Evolutionary conservation across 257 asterid genomes (phyloP), one percentile per base, ranked within the genome.

Genomic region (Nicotiana otophora): DNA sequence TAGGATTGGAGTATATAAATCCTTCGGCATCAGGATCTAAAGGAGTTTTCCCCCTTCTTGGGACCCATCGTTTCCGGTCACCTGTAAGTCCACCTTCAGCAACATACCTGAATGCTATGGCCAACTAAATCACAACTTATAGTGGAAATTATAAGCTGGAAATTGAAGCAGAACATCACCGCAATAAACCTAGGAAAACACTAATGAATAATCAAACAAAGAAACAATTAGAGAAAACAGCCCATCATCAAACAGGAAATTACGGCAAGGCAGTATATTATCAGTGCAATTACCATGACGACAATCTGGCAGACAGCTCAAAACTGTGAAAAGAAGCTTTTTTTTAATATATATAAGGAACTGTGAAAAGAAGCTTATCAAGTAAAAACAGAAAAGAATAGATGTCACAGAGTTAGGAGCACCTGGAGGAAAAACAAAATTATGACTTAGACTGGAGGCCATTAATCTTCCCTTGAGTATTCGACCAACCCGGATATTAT

Each of bases 21-120:
- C 99, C 99, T 60, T 92, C 95, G 34, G 91, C 98, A 90, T 96
- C 99, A 69, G 98, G 99, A 87, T 96, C 99, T 82, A 96, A 86
- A 84, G 99, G 99, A 86, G 98, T 84, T 90, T 96, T 96, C 79
- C 99, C 99, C 86, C 95, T 88, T 80, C 97, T 97, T 76, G 99
- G 99, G 39, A 96, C 99, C 98, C 99, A 96, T 82, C 99, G 88
- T 84, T 93, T 96, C 83, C 99, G 96, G 48, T 92, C 98, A 87
- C 99, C 99, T 12, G 98, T 94, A 66, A 96, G 98, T 84, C 99
- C 99, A 82, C 99, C 99, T 88, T 96, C 99, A 48, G 89, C 95
- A 84, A 93, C 83, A 84, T 94, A 96, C 97, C 99, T 96, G 92
- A 82, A 87, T 83, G 80, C 61, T 78, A 64, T 78, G 81, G 81